These are phyloP conservation scores for Penicillium glabrum DNA, from an alignment of 2,329 filamentous ascomycete species.

Conservation along the genomic window DNA sequence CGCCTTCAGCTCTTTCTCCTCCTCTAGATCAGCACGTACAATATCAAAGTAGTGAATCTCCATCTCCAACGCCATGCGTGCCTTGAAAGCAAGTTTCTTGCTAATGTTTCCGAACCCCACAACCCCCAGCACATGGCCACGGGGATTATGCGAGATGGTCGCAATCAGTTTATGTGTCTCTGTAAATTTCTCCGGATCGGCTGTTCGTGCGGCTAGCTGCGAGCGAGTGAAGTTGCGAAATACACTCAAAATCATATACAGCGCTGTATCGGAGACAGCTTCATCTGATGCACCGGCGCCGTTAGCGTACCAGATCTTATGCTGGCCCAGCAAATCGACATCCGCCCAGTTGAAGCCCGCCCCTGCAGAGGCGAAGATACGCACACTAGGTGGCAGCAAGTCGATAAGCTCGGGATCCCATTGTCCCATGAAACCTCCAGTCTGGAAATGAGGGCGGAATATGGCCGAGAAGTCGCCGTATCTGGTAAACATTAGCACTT, in stretches of 20 bases:
- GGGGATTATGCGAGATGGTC: constrained; percentile 51
- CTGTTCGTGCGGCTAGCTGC: constrained; percentile 48
- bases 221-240: constrained; percentile 55
- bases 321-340: constrained; percentile 47
- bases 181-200: constrained; percentile 39
- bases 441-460: constrained; percentile 61
- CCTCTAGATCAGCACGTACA: constrained; percentile 33
- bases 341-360: constrained; percentile 69
- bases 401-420: constrained; percentile 63
- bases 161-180: constrained; percentile 48
- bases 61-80: constrained; percentile 52
- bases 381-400: constrained; percentile 56
- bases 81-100: constrained; percentile 50
- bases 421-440: constrained; percentile 65
- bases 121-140: constrained; percentile 51
- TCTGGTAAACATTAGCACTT: constrained; percentile 10
- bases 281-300: constrained; percentile 46
- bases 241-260: constrained; percentile 47
- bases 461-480: constrained; percentile 44
- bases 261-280: constrained; percentile 45
- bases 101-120: constrained; percentile 54
- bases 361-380: constrained; percentile 64
- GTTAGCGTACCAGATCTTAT: constrained; percentile 47
- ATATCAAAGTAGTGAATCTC: constrained; percentile 55
- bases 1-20: constrained; percentile 40